Conservation (phyloP, 345 rosid genomes). For the Rhodomyrtus tomentosa region DNA sequence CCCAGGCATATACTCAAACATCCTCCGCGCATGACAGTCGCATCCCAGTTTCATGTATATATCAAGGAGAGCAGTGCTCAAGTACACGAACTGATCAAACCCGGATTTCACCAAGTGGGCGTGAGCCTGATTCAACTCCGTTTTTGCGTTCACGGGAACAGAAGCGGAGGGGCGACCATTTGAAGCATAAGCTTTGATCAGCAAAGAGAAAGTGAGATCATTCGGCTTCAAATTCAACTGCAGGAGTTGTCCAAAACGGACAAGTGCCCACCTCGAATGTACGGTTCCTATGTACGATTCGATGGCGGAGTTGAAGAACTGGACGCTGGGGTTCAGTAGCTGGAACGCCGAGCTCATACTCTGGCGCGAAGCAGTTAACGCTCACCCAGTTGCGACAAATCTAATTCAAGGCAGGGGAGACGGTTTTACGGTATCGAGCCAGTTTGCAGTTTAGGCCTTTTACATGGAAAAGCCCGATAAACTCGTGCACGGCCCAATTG, state of each 20-base stretch:
- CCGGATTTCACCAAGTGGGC: constrained; percentile 48
- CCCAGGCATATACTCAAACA: constrained; percentile 57
- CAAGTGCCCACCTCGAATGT: constrained; percentile 21
- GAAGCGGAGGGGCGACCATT: not conserved
- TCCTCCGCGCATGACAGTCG: constrained; percentile 15
- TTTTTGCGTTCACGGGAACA: not conserved
- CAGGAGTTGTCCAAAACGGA: constrained; percentile 40
- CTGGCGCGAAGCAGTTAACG: not conserved
- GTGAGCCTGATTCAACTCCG: constrained; percentile 34
- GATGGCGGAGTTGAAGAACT: constrained; percentile 35
- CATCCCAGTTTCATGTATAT: constrained; percentile 32
- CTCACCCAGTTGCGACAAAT: not conserved
- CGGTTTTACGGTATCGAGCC: not conserved
- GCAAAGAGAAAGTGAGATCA: constrained; percentile 29
- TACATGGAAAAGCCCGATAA: not conserved
- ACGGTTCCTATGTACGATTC: constrained; percentile 23
- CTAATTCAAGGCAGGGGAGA: not conserved
- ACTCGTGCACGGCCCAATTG: not conserved
- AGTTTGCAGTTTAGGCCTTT: not conserved
- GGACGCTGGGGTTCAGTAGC: constrained; percentile 15
- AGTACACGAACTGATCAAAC: constrained; percentile 31
- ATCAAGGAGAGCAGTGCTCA: constrained; percentile 47
- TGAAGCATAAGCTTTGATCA: not conserved
- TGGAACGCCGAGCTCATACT: constrained; percentile 14
- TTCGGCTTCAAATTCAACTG: constrained; percentile 33